A percentile compares a stretch with the other conserved stretches of the same genome.
These are phyloP conservation scores for Candida glaebosa DNA, from an alignment of 805 yeast genomes.

Conservation along the genomic window DNA sequence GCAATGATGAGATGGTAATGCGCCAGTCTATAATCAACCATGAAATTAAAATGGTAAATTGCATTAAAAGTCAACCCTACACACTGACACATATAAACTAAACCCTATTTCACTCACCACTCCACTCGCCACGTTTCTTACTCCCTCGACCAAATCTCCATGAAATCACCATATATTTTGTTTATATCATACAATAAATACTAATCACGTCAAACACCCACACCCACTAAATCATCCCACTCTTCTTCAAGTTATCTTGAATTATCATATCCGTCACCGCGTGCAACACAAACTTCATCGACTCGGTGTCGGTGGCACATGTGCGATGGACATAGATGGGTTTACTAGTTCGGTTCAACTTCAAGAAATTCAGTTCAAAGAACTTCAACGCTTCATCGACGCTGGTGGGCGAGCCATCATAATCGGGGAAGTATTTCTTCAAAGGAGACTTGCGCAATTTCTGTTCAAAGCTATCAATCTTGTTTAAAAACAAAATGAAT, in stretches of 20 bases:
- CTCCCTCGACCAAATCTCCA: too few relatives aligned
- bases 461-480: slow-evolving; percentile 73
- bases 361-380: slow-evolving; percentile 65
- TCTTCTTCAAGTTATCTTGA: slow-evolving; percentile 72
- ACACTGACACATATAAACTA: too few relatives aligned
- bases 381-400: slow-evolving; percentile 65
- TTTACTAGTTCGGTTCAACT: slow-evolving; percentile 59
- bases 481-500: slow-evolving; percentile 84
- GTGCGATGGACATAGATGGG: slow-evolving; percentile 91
- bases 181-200: slow-evolving; percentile 3
- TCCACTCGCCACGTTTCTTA: too few relatives aligned
- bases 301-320: slow-evolving; percentile 88
- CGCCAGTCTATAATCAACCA: too few relatives aligned
- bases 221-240: slow-evolving; percentile 58
- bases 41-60: background rate
- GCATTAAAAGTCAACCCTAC: too few relatives aligned
- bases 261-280: slow-evolving; percentile 92
- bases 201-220: slow-evolving; percentile 2
- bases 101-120: too few relatives aligned
- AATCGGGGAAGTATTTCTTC: slow-evolving; percentile 73
- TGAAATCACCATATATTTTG: slow-evolving; percentile 1
- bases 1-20: slow-evolving; percentile 74
- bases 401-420: slow-evolving; percentile 58
- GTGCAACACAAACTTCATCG: slow-evolving; percentile 85
- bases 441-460: slow-evolving; percentile 69